Conservation (phyloP, 768 basidiomycete genomes). For the Leccinum imitatum region DNA sequence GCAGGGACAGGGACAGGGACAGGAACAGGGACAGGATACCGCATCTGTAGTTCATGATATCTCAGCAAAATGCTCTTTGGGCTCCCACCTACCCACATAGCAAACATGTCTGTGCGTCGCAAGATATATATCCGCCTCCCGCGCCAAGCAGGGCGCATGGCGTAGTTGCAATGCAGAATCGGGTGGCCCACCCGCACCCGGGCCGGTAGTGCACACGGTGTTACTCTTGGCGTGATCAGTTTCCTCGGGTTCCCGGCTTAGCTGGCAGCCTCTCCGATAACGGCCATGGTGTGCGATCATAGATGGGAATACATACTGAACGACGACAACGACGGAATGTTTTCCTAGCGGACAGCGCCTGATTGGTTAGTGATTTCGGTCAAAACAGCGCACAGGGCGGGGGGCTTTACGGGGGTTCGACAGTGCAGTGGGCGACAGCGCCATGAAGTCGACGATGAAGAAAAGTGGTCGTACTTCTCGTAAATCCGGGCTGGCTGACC, state of each 20-base stretch:
- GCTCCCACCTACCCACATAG: neutral
- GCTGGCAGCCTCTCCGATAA: neutral
- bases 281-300: neutral
- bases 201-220: neutral
- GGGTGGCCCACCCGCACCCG: neutral
- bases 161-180: neutral
- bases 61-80: neutral
- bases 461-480: no score
- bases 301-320: neutral
- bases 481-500: no score
- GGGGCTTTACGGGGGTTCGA: no score
- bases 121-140: neutral
- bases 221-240: neutral
- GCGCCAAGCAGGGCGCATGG: neutral
- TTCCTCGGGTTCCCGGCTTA: neutral
- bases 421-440: no score
- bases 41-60: neutral
- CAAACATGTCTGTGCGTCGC: neutral
- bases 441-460: neutral
- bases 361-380: neutral
- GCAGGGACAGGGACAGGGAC: neutral
- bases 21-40: neutral
- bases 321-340: neutral
- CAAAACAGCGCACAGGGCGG: no score
- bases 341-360: neutral